Evolutionary conservation across 495 filamentous ascomycete genomes (phyloP), one percentile per base, ranked within the genome.

Genomic region (Penicillium daleae): DNA sequence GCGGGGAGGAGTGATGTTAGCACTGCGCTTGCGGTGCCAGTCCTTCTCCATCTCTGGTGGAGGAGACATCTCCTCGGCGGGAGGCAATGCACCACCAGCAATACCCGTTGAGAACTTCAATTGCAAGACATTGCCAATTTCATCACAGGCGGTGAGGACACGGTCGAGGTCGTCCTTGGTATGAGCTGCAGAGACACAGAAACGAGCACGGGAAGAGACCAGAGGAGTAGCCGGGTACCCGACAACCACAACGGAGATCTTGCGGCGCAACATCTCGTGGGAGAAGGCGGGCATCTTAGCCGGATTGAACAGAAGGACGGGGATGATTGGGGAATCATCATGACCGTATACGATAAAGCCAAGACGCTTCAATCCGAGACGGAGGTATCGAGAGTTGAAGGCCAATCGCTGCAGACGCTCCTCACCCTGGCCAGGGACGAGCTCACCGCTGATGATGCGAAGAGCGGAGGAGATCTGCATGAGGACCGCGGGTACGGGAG

Each of bases 241-340:
- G 61, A 99, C 95, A 39, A 99, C 90, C 49, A 99, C 95, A 49
- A 98, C 92, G n/a, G 94, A 94, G 63, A 99, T 98, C 77, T 97
- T 97, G 65, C 95, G 91, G 69, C 88, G 89, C 33, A 98, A 85
- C 95, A 99, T 98, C 76, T 98, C 94, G 74, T 96, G 95, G 35
- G 92, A 96, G 77, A 99, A 99, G 33, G 95, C 95, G 8, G 95
- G 91, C 80, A 99, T 96, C 77, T 99, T 99, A 59, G 90, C 95
- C 10, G 95, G 96, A 78, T 97, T 92, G 81, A 97, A 99, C 33
- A 99, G 86, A 58, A 97, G 80, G 68, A 98, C 63, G 53, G 95
- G 95, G 64, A 99, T 92, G 75, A 99, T 98, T 57, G 95, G 95
- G 17, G 92, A 97, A 78, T 99, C 95, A 76, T 99, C 95, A 73